Evolutionary conservation across 305 asterid species (phyloP).

Genomic region (Solanum chacoense): DNA sequence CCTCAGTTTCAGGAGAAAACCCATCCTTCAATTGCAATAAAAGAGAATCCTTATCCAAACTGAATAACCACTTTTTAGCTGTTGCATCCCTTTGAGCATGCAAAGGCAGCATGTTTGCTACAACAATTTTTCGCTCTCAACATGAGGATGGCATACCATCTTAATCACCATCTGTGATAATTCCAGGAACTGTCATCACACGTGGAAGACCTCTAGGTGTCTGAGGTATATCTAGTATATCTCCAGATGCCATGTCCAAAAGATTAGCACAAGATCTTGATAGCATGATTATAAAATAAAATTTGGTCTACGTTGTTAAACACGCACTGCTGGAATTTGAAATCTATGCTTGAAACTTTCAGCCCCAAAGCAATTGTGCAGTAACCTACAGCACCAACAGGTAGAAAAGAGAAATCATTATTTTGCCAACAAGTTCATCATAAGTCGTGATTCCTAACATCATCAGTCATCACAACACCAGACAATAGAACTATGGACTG

Average conservation of each 20-base stretch:
- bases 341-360: not conserved
- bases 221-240: constrained; percentile 40
- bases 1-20: constrained; percentile 58
- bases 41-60: constrained; percentile 60
- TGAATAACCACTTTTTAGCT: constrained; percentile 54
- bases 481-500: not conserved
- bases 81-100: constrained; percentile 45
- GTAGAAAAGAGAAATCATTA: not conserved
- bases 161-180: constrained; percentile 64
- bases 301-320: not conserved
- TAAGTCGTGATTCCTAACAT: not conserved
- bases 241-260: constrained; percentile 60
- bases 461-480: constrained; percentile 1
- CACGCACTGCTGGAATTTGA: not conserved
- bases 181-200: constrained; percentile 65
- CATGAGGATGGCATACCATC: constrained; percentile 40
- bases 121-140: constrained; percentile 57
- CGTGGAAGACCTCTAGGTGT: constrained; percentile 73
- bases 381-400: constrained; percentile 1
- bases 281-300: constrained; percentile 29
- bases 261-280: constrained; percentile 54
- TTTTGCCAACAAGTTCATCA: not conserved
- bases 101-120: constrained; percentile 80
- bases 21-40: constrained; percentile 71
- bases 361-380: not conserved